These are phyloP conservation scores for Starmerella khaoyaiensis DNA, from an alignment of 805 yeast genomes.

Conservation along the genomic window DNA sequence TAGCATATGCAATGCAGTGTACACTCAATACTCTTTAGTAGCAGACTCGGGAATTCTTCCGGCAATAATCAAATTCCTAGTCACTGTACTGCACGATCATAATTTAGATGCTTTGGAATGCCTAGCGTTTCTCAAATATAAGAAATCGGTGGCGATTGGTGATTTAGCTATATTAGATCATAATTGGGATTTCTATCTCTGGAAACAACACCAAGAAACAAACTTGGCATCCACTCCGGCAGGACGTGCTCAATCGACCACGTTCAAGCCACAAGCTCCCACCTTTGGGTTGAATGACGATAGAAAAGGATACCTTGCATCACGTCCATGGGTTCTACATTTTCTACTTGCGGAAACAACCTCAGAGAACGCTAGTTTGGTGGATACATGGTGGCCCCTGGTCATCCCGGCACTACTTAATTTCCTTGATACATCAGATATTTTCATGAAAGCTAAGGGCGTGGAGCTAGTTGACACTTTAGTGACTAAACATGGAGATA, in stretches of 20 bases:
- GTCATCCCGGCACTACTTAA: slow-evolving; percentile 26
- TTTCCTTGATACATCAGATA: slow-evolving; percentile 24
- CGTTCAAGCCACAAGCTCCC: background rate
- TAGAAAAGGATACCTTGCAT: background rate
- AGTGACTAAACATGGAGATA: slow-evolving; percentile 5
- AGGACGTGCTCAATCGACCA: slow-evolving; percentile 2
- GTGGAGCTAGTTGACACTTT: slow-evolving; percentile 14
- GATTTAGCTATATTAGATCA: background rate
- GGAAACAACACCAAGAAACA: background rate
- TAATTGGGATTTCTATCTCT: background rate
- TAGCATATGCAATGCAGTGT: background rate
- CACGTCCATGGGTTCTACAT: slow-evolving; percentile 17
- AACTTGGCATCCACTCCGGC: slow-evolving; percentile 3
- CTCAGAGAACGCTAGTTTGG: no score
- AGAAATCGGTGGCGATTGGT: background rate
- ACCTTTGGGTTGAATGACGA: background rate
- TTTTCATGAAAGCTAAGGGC: slow-evolving; percentile 21
- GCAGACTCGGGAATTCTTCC: background rate
- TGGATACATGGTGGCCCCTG: slow-evolving; percentile 23
- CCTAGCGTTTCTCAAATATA: slow-evolving; percentile 6
- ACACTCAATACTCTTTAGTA: background rate
- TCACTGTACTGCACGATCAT: background rate
- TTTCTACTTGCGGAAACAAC: slow-evolving; percentile 2
- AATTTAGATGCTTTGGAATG: background rate
- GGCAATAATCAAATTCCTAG: background rate